Evolutionary conservation across 257 asterid genomes (phyloP), one percentile per base, ranked within the genome.

Genomic region (Coffea canephora): DNA sequence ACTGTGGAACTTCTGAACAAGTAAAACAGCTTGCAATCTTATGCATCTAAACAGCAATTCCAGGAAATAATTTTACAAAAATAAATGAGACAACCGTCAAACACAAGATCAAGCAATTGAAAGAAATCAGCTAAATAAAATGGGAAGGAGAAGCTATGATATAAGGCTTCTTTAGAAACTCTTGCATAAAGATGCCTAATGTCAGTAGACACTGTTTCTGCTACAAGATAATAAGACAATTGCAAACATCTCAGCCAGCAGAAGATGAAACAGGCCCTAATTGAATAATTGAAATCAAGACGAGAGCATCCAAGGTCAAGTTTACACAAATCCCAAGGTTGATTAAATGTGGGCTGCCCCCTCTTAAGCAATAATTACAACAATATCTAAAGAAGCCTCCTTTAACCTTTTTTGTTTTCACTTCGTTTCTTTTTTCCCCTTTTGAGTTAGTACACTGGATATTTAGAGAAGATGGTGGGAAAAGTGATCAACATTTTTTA

Each of bases 41-140:
- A 34, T 61, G 66, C 73, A 78, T 10, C 76, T 54, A 36, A 36
- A 50, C 31, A 12, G 82, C 19, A 55, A 41, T 69, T 15, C 69
- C 36, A 13, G 21, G 16, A 2, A 11, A 16, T 15, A 73, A 50
- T 16, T 49, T 72, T 48, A 48, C 6, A 4, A 8, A 7, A 54
- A 78, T 14, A n/a, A 78, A 55, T 72, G 23, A 69, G 72, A 59
- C 45, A 3, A 78, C 39, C 41, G 19, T 6, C 50, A 43, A 34
- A 34, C 13, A 14, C 31, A 46, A 27, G 21, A 18, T 39, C 25
- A 49, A 19, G 41, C 52, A 49, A 77, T 18, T 66, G 36, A 46
- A 65, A 46, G 19, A 14, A 16, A 6, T 48, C 45, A 25, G 61
- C 27, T 18, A 19, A 46, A 54, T 39, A 50, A 4, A 48, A 8